A percentile compares a stretch with the other conserved stretches of the same genome.
phyloP scores from a whole-genome alignment of 1,139 yeast genomes.

The Eremothecium coryli region DNA sequence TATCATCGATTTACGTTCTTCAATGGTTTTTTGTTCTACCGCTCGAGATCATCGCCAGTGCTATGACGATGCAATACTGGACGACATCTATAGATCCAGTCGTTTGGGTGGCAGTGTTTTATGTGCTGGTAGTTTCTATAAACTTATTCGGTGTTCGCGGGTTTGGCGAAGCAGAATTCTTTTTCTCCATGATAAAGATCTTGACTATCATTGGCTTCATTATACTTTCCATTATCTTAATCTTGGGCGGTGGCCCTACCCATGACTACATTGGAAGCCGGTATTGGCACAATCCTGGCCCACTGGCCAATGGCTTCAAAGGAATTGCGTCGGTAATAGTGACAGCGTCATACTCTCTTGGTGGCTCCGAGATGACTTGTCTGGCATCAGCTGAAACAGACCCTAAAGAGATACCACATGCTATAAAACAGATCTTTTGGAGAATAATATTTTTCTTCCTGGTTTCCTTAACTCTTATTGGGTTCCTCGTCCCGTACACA shows the following conservation, averaged over 20 bases:
- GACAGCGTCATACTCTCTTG: slow-evolving; percentile 74
- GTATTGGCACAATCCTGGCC: slow-evolving; percentile 53
- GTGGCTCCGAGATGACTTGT: slow-evolving; percentile 75
- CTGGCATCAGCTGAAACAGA: slow-evolving; percentile 77
- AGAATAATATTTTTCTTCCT: slow-evolving; percentile 59
- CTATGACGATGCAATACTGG: slow-evolving; percentile 56
- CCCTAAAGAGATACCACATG: slow-evolving; percentile 60
- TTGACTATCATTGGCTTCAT: slow-evolving; percentile 52
- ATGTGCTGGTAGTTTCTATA: slow-evolving; percentile 40
- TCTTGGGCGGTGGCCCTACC: slow-evolving; percentile 56
- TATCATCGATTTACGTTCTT: slow-evolving; percentile 58
- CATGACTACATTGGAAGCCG: slow-evolving; percentile 46
- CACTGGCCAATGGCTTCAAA: slow-evolving; percentile 59
- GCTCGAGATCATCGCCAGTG: slow-evolving; percentile 56
- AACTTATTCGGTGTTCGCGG: slow-evolving; percentile 51
- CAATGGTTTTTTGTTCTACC: slow-evolving; percentile 61
- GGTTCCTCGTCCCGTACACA: slow-evolving; percentile 57
- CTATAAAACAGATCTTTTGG: slow-evolving; percentile 67
- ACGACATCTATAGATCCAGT: slow-evolving; percentile 12
- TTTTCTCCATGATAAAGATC: slow-evolving; percentile 46
- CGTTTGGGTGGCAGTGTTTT: slow-evolving; percentile 42
- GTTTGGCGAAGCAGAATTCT: slow-evolving; percentile 53
- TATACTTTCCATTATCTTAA: slow-evolving; percentile 51
- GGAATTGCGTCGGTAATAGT: slow-evolving; percentile 78
- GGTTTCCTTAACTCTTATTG: slow-evolving; percentile 49